Base-by-base conservation (phyloP, 2,329 filamentous ascomycete genomes). In the Fusarium camptoceras region DNA sequence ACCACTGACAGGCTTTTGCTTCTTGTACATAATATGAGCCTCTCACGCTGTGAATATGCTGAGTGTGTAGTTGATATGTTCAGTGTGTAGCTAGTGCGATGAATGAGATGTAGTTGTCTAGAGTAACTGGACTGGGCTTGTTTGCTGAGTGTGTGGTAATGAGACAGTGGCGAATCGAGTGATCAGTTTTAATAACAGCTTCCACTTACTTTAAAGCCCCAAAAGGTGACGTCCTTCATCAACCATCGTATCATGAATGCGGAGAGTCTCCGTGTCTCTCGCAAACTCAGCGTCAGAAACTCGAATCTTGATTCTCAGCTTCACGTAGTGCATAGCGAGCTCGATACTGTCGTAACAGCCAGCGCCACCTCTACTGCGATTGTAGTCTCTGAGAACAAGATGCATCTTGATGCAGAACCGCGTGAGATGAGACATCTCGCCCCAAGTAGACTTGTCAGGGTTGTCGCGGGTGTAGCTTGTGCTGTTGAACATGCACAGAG, bases 391-490 rank as follows among this genome's bases (percentile, higher is more conserved):
- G 10, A 37, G 34, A 37, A 37, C 34, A 37, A 37, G 34, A 12
- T 37, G 34, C 34, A 37, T 37, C 10, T 37, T 37, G 34, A 37
- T 37, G 34, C 34, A 37, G 6, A 37, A 37, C 6, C 34, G 34
- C 3, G 34, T 37, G 18, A 37, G 34, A 37, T 37, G 34, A n/a
- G 34, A 37, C 34, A 37, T 37, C 34, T 37, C 34, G 34, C 34
- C 34, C 34, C 34, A 37, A 12, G 34, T 37, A 4, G 34, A 41
- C 46, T 71, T 72, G 34, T 71, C 30, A 4, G 67, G 64, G 18
- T 42, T 51, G 2, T 30, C 30, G 8, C 37, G 22, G 28, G 27
- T 51, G 47, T 72, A 72, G 14, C 28, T 27, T 48, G 55, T 68
- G 2, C 16, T n/a, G 4, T 22, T 5, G 1, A 64, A 67, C 41